Evolutionary conservation across 768 basidiomycete species (phyloP).

Genomic region (Chiua virens): DNA sequence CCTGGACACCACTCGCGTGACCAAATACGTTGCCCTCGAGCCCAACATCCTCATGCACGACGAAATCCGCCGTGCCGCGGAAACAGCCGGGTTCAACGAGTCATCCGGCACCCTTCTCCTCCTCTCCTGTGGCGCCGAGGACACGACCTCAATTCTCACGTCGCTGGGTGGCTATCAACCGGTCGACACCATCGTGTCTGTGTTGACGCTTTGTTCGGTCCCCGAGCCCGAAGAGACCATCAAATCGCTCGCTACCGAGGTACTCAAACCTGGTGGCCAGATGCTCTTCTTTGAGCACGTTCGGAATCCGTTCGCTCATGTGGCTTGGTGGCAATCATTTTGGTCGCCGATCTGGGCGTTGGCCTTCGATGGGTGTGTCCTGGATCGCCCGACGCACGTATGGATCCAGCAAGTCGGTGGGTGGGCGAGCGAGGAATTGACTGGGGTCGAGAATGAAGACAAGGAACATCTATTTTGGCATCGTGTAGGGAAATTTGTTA

Average conservation of each 20-base stretch:
- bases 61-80: conserved; percentile 49
- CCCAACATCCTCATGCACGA: conserved; percentile 68
- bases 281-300: conserved; percentile 75
- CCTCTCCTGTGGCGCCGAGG: conserved; percentile 64
- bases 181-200: conserved; percentile 63
- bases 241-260: conserved; percentile 43
- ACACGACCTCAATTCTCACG: conserved; percentile 47
- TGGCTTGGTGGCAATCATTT: conserved; percentile 70
- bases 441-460: conserved; percentile 50
- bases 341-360: conserved; percentile 71
- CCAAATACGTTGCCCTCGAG: conserved; percentile 70
- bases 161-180: conserved; percentile 34
- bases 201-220: conserved; percentile 67
- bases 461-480: conserved; percentile 65
- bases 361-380: conserved; percentile 60
- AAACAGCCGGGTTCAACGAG: conserved; percentile 52
- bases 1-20: conserved; percentile 52
- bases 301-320: conserved; percentile 47
- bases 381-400: conserved; percentile 55
- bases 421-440: conserved; percentile 50
- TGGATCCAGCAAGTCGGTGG: conserved; percentile 45
- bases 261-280: conserved; percentile 64
- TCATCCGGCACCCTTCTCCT: conserved; percentile 53
- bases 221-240: conserved; percentile 55
- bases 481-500: conserved; percentile 55